Evolutionary conservation across 75 land plant species (phyloP).

Genomic region (Selaginella tamariscina): DNA sequence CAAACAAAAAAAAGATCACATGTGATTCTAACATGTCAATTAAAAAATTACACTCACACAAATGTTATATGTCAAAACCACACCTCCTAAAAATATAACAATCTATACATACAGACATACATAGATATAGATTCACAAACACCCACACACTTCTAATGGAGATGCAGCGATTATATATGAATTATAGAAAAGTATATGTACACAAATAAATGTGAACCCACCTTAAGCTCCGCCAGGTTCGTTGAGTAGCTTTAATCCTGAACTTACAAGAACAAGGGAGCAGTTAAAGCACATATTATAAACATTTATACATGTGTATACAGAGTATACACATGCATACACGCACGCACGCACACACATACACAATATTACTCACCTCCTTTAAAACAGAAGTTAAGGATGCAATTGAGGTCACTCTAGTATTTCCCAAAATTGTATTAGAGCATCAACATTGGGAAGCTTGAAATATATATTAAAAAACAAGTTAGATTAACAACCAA

Average conservation of each 20-base stretch:
- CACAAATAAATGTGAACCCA: neutral
- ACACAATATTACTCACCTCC: slow-evolving; percentile 11
- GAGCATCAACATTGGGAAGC: slow-evolving; percentile 21
- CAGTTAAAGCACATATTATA: too few species aligned
- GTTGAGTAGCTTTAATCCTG: slow-evolving; percentile 13
- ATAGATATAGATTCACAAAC: too few species aligned
- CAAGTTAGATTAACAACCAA: too few species aligned
- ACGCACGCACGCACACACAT: neutral
- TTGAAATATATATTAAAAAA: too few species aligned
- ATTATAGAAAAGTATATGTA: neutral
- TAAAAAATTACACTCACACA: too few species aligned
- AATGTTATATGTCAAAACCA: too few species aligned
- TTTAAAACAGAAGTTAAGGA: slow-evolving; percentile 16
- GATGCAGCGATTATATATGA: too few species aligned
- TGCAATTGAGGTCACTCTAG: slow-evolving; percentile 18
- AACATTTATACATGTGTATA: neutral
- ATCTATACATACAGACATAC: too few species aligned
- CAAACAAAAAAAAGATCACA: too few species aligned
- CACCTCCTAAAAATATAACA: too few species aligned
- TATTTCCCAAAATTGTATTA: slow-evolving; percentile 21
- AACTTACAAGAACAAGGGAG: slow-evolving; percentile 14
- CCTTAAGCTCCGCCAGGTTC: slow-evolving; percentile 21
- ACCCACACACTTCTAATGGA: too few species aligned
- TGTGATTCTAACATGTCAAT: too few species aligned
- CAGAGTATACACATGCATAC: neutral